Conservation (phyloP, 2,329 filamentous ascomycete genomes). For the Xylaria sp. region DNA sequence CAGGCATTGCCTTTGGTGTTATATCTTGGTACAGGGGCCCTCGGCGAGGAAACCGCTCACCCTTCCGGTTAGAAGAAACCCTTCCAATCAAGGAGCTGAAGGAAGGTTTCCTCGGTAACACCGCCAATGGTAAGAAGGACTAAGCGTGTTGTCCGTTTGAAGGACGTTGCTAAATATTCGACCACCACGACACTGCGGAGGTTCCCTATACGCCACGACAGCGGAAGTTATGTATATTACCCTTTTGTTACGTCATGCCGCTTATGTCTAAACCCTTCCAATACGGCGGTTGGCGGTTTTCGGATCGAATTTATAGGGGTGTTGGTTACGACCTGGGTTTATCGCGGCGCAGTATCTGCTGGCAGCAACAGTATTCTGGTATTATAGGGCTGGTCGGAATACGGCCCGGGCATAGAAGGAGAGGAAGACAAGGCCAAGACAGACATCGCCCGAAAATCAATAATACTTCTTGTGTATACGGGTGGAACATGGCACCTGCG, state of each 20-base stretch:
- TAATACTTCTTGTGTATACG: slow-evolving; percentile 20
- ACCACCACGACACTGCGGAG: slow-evolving; percentile 22
- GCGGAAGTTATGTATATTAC: slow-evolving; percentile 42
- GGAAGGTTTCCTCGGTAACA: slow-evolving; percentile 67
- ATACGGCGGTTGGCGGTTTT: slow-evolving; percentile 24
- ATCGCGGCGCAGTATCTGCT: slow-evolving; percentile 14
- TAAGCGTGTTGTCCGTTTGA: slow-evolving; percentile 36
- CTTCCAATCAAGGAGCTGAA: slow-evolving; percentile 60
- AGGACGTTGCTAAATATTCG: slow-evolving; percentile 14
- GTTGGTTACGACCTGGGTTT: slow-evolving; percentile 29
- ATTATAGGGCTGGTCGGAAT: background rate
- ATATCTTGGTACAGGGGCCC: slow-evolving; percentile 61
- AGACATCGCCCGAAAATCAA: background rate
- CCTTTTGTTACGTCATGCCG: slow-evolving; percentile 33
- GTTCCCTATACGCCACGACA: slow-evolving; percentile 26
- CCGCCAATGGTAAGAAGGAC: slow-evolving; percentile 58
- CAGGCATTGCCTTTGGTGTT: slow-evolving; percentile 60
- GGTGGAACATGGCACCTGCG: slow-evolving; percentile 6
- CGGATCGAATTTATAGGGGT: slow-evolving; percentile 10
- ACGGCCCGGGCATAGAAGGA: background rate
- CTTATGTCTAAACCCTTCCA: slow-evolving; percentile 26
- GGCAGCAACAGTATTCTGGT: background rate
- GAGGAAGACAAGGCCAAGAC: background rate
- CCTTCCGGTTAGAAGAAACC: slow-evolving; percentile 67
- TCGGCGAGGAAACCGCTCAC: slow-evolving; percentile 59